Evolutionary conservation across 1,284 basidiomycete genomes (phyloP).

Genomic region (Uromyces viciae-fabae): DNA sequence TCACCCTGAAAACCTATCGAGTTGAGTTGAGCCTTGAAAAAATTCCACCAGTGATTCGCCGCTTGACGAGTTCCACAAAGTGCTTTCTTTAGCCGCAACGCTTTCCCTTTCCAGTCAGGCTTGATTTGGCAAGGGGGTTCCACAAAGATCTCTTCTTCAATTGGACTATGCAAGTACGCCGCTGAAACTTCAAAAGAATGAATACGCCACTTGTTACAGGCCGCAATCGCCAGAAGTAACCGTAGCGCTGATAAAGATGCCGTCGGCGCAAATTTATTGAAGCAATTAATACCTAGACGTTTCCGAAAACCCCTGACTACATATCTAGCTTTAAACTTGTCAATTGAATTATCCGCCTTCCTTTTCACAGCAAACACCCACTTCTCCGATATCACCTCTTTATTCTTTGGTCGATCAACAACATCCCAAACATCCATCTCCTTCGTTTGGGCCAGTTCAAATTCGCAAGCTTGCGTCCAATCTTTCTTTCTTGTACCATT

Average conservation of each 20-base stretch:
- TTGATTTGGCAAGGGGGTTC: background rate
- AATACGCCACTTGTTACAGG: background rate
- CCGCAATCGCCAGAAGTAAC: background rate
- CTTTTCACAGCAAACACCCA: slow-evolving; percentile 1
- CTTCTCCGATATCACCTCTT: background rate
- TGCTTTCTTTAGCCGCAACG: background rate
- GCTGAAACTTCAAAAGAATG: background rate
- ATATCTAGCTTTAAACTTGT: background rate
- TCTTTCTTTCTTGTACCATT: background rate
- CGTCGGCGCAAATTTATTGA: background rate
- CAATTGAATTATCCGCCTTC: background rate
- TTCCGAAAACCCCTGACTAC: slow-evolving; percentile 5
- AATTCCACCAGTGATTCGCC: background rate
- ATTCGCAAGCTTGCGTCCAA: background rate
- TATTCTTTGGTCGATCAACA: background rate
- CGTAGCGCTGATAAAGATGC: background rate
- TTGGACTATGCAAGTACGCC: background rate
- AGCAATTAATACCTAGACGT: background rate
- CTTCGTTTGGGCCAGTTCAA: background rate
- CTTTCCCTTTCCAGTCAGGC: background rate
- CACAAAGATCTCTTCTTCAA: background rate
- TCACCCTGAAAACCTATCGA: too few species aligned
- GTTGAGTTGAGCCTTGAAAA: too few species aligned
- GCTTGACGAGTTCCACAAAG: background rate
- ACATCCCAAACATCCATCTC: background rate